Conservation (phyloP, 257 asterid species). For the Penstemon newberryi region DNA sequence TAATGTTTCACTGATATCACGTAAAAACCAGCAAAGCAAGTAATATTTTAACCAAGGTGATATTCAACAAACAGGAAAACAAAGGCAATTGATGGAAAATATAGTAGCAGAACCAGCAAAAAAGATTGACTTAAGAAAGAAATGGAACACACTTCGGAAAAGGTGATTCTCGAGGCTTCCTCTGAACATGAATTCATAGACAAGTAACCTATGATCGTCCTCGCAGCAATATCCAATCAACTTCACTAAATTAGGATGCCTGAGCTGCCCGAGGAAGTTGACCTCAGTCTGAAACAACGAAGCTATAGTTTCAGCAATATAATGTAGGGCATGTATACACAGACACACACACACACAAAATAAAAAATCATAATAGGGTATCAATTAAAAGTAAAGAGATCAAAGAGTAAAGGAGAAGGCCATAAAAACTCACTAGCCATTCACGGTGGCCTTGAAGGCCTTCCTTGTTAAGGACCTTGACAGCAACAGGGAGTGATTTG, state of each 20-base stretch:
- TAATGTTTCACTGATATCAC: neutral
- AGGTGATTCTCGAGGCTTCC: constrained; percentile 99
- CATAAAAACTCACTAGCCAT: constrained; percentile 73
- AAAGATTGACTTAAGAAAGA: constrained; percentile 37
- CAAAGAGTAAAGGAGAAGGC: neutral
- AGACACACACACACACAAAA: constrained; percentile 1
- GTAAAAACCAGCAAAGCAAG: constrained; percentile 9
- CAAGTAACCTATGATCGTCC: constrained; percentile 96
- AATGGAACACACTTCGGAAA: constrained; percentile 77
- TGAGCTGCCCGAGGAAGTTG: constrained; percentile 92
- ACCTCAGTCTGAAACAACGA: constrained; percentile 75
- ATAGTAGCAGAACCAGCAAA: constrained; percentile 9
- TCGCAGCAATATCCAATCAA: constrained; percentile 98
- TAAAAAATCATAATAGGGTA: neutral
- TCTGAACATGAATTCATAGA: constrained; percentile 95
- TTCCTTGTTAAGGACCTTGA: constrained; percentile 95
- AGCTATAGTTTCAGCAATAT: constrained; percentile 20
- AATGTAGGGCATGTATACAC: neutral
- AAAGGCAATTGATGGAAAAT: neutral
- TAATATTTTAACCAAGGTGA: constrained; percentile 1
- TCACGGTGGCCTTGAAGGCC: constrained; percentile 99
- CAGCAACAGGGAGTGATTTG: constrained; percentile 95
- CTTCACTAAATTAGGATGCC: constrained; percentile 96
- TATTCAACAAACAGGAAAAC: neutral
- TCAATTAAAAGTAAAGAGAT: neutral